Percentiles rank a stretch among this genome's conserved stretches.
These are phyloP conservation scores for Quillaja saponaria DNA, from an alignment of 306 rosid genomes.

Conservation along the genomic window DNA sequence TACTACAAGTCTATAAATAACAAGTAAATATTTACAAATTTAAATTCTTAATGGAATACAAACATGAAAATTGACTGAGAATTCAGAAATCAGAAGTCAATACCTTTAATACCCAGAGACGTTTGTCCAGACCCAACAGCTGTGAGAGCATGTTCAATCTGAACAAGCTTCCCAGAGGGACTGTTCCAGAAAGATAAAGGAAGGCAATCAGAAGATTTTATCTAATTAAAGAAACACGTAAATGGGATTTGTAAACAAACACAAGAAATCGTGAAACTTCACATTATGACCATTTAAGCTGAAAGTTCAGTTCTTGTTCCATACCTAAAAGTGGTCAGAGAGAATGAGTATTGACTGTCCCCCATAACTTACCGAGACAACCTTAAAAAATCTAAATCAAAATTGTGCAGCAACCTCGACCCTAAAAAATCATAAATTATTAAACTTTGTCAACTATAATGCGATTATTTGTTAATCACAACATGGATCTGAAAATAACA, in stretches of 20 bases:
- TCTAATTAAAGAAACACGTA: background rate
- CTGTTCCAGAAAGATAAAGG: slow-evolving; percentile 35
- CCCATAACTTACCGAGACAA: slow-evolving; percentile 45
- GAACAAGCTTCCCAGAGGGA: slow-evolving; percentile 95
- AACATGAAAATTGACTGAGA: slow-evolving; percentile 1
- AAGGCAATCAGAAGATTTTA: background rate
- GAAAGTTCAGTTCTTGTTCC: background rate
- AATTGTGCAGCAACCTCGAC: too few relatives aligned
- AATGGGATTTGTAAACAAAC: too few relatives aligned
- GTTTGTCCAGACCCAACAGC: slow-evolving; percentile 98
- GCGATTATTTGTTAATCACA: too few relatives aligned
- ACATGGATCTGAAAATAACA: too few relatives aligned
- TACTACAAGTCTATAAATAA: too few relatives aligned
- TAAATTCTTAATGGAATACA: slow-evolving; percentile 4
- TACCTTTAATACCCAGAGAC: slow-evolving; percentile 95
- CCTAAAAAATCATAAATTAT: too few relatives aligned
- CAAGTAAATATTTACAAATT: background rate
- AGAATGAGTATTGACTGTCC: slow-evolving; percentile 59
- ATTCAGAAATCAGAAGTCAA: background rate
- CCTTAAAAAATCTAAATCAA: background rate
- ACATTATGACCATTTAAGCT: too few relatives aligned
- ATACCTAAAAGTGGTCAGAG: slow-evolving; percentile 61
- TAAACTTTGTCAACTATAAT: too few relatives aligned
- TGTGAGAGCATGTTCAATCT: slow-evolving; percentile 97
- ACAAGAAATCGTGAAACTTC: too few relatives aligned